Base-by-base conservation (phyloP, 2,329 filamentous ascomycete species). In the Cladosporium sp. region DNA sequence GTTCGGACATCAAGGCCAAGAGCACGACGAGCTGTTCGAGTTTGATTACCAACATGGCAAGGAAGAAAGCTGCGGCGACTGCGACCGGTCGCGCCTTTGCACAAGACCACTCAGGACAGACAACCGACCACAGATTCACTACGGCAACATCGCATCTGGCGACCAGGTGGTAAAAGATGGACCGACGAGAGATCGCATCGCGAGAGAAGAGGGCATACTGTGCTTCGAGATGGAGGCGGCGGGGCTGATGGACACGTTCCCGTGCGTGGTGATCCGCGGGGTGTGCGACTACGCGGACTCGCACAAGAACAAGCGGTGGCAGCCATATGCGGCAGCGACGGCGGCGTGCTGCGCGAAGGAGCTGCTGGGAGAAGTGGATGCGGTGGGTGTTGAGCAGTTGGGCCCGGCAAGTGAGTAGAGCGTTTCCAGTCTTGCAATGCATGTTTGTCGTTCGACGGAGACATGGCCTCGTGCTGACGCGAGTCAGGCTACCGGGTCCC, bases 141-240 rank as follows among this genome's bases (percentile, higher is more conserved):
- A 64, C 9, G 67, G 68, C 14, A 58, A 59, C 5, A 68, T 69
- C 39, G 67, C 66, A 3, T 69, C 67, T 0, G 66, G 54, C 3
- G 61, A 70, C 17, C 3, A 45, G 8, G 47, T 67, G 3, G 61
- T 70, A 45, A 66, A 67, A 49, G 58, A 67, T 17, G 63, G 58
- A 12, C 12, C 7, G 1, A 40, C 28, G 14, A n/a, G 65, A 28
- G 62, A 65, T 57, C 25, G 59, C 15, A 34, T 66, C 11, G 58
- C 50, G 0, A 17, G 42, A 12, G 15, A 58, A 22, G 38, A 50
- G n/a, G 59, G 52, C 7, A 54, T 63, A 8, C 25, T 69, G 0
- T 66, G 66, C 51, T 66, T 68, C 51, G 66, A 69, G 59, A 67
- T 66, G 65, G 65, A 68, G 25, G 64, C 66, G 9, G 66, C 66